Evolutionary conservation across 2,329 filamentous ascomycete species (phyloP).

Genomic region (Trematosphaeria pertusa): DNA sequence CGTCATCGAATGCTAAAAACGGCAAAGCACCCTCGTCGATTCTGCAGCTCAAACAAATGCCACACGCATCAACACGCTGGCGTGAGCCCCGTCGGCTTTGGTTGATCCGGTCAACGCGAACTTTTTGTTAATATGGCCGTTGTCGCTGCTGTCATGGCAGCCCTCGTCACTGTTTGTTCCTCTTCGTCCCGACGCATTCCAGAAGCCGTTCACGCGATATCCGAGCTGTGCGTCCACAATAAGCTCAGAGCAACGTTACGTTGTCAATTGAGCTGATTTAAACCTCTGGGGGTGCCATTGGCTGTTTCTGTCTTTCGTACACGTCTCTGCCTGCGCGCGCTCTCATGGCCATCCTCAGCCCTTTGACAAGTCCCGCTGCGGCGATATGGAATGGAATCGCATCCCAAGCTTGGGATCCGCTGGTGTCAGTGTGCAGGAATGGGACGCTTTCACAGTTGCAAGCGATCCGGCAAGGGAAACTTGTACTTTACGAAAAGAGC

Average conservation of each 20-base stretch:
- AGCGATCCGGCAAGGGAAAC: constrained; percentile 55
- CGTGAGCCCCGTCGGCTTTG: constrained; percentile 18
- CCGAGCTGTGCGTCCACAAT: too few species aligned
- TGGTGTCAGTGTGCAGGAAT: constrained; percentile 55
- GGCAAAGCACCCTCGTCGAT: constrained; percentile 41
- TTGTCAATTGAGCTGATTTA: too few species aligned
- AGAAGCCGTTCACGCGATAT: background rate
- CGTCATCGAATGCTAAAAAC: constrained; percentile 46
- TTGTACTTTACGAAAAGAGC: constrained; percentile 54
- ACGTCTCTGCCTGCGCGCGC: constrained; percentile 1
- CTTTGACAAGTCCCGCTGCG: constrained; percentile 47
- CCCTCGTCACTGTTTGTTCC: background rate
- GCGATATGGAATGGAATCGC: constrained; percentile 52
- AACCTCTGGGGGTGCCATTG: too few species aligned
- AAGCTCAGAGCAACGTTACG: too few species aligned
- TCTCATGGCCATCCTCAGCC: constrained; percentile 45
- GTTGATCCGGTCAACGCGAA: constrained; percentile 13
- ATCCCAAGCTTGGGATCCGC: constrained; percentile 56
- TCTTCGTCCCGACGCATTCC: background rate
- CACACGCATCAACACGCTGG: constrained; percentile 28
- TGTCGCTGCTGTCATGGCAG: background rate
- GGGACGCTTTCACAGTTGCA: constrained; percentile 55
- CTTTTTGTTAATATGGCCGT: constrained; percentile 6
- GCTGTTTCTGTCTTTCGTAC: too few species aligned
- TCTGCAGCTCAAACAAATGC: constrained; percentile 41